Base-by-base conservation (phyloP, 73 alveolate species). In the Durusdinium trenchii region DNA sequence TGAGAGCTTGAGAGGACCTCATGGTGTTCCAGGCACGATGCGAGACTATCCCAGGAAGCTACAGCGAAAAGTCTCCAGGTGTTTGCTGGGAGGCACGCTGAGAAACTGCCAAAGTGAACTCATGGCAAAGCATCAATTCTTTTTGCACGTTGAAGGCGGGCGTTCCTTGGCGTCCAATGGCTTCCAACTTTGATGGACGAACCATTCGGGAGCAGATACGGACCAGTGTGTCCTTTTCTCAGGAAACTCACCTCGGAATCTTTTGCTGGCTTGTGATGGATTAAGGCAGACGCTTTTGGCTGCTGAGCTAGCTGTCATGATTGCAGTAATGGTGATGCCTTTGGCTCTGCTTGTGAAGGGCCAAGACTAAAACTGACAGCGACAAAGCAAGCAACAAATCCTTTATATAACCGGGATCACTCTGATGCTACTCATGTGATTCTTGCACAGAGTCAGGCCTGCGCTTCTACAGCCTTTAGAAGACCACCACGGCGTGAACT, bases 21-120 rank as follows among this genome's bases (percentile, higher is more conserved):
- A 64, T 89, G 96, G 82, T 71, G 38, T 89, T 46, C 71, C 86
- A 89, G 42, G 96, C 96, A 35, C 61, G 83, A 5, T 89, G 96
- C 51, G 85, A 67, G 71, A 60, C 85, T 23, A 47, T 89, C 43
- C 96, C 96, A 3, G 96, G 96, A 1, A 89, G 96, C 96, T 89
- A 89, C 83, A 89, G 52, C 46, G 86, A 89, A 51, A 89, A 62
- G 52, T 89, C 86, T 35, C 96, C 96, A 6, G 96, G 96, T 14
- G 64, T 89, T 2, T 89, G 96, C 43, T 61, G 86, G 83, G 96
- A 89, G 96, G 96, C 67, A 10, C 20, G 52, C 84, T 32, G 84
- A n/a, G 84, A 6, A 12, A 35, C 84, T 12, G 23, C 23, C 26
- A 6, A 30, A 7, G 32, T 73, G 84, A 51, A 6, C n/a, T n/a